Conservation (phyloP, 495 filamentous ascomycete genomes). For the Penicillium roqueforti region DNA sequence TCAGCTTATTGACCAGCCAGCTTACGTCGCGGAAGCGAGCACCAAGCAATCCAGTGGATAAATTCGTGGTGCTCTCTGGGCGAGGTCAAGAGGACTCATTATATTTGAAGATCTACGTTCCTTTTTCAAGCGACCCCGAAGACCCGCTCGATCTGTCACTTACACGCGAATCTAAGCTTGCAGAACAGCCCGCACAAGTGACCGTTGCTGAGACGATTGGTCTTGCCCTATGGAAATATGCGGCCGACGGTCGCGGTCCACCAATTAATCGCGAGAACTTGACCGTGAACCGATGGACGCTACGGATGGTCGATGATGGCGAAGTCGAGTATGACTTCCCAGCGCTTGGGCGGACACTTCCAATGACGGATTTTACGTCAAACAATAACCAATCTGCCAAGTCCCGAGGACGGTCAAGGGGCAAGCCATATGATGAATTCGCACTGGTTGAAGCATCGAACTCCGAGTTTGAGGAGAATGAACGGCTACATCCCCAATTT, state of each 20-base stretch:
- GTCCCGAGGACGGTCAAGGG: slow-evolving; percentile 64
- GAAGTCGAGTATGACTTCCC: slow-evolving; percentile 97
- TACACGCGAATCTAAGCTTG: slow-evolving; percentile 67
- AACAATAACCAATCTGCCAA: slow-evolving; percentile 72
- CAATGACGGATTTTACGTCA: slow-evolving; percentile 81
- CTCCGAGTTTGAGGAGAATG: slow-evolving; percentile 72
- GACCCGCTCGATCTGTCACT: slow-evolving; percentile 75
- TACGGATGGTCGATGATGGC: slow-evolving; percentile 92
- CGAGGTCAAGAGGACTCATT: slow-evolving; percentile 79
- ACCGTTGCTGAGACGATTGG: slow-evolving; percentile 91
- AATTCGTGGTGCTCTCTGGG: slow-evolving; percentile 80
- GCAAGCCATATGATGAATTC: slow-evolving; percentile 90
- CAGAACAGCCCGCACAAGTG: slow-evolving; percentile 60
- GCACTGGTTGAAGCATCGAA: slow-evolving; percentile 79
- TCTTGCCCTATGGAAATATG: slow-evolving; percentile 79
- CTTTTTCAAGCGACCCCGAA: slow-evolving; percentile 69
- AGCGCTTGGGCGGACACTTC: slow-evolving; percentile 70
- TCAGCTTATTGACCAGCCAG: slow-evolving; percentile 65
- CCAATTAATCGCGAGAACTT: slow-evolving; percentile 61
- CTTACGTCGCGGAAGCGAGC: slow-evolving; percentile 77
- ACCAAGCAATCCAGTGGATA: slow-evolving; percentile 76
- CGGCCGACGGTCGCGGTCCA: slow-evolving; percentile 75
- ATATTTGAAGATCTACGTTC: slow-evolving; percentile 79
- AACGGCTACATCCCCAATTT: slow-evolving; percentile 66
- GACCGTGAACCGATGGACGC: slow-evolving; percentile 86